Evolutionary conservation across 2,329 filamentous ascomycete species (phyloP).

Genomic region (Tolypocladium tundrense): DNA sequence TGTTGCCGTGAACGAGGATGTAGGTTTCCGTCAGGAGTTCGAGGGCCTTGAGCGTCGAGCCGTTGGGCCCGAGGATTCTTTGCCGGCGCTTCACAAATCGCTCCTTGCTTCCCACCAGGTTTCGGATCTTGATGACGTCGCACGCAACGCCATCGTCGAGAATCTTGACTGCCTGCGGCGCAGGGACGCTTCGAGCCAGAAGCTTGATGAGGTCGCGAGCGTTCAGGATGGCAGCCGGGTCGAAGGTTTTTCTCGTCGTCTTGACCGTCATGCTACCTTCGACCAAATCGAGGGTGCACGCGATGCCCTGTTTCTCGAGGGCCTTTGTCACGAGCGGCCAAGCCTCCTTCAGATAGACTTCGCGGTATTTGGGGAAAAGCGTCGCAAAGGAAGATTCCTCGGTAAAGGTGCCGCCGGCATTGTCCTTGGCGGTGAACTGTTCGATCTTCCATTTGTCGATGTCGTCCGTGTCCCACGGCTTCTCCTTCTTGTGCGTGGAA

Average conservation of each 20-base stretch:
- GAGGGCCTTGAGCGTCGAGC: conserved; percentile 86
- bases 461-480: conserved; percentile 93
- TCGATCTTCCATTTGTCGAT: conserved; percentile 97
- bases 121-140: conserved; percentile 94
- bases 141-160: conserved; percentile 84
- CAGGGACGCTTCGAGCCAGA: conserved; percentile 81
- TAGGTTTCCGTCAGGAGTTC: conserved; percentile 88
- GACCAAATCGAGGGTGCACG: conserved; percentile 85
- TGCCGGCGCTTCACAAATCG: conserved; percentile 92
- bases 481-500: conserved; percentile 79
- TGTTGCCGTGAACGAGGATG: conserved; percentile 93
- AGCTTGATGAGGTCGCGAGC: conserved; percentile 91
- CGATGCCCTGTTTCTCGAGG: conserved; percentile 79
- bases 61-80: conserved; percentile 82
- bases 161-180: conserved; percentile 88
- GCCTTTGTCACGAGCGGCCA: conserved; percentile 87
- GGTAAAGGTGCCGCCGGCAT: conserved; percentile 72
- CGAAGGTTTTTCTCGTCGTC: conserved; percentile 83
- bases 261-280: conserved; percentile 96
- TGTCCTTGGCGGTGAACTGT: conserved; percentile 76
- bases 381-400: conserved; percentile 87
- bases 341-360: conserved; percentile 82
- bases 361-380: conserved; percentile 92
- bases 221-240: conserved; percentile 87
- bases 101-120: conserved; percentile 84